These are phyloP conservation scores for Bonia amplexicaulis DNA, from an alignment of 176 grass and related monocot genomes.

Conservation along the genomic window DNA sequence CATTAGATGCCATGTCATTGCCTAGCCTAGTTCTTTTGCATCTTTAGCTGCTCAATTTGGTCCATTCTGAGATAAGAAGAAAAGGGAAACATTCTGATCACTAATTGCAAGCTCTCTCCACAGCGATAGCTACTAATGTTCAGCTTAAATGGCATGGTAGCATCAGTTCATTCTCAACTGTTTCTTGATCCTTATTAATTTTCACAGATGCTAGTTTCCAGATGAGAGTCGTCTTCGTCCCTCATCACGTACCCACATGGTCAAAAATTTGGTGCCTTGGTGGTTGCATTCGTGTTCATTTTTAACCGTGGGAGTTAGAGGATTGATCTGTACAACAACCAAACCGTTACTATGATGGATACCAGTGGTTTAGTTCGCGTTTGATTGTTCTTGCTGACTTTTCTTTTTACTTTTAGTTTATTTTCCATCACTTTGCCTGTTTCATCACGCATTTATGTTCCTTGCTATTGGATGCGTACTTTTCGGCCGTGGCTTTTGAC, in stretches of 20 bases:
- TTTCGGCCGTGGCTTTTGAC: no score
- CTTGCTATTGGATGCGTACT: no score
- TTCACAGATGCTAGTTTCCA: background rate
- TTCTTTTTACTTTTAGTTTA: background rate
- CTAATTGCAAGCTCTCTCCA: conserved; percentile 30
- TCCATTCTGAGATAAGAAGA: conserved; percentile 10
- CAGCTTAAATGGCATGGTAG: background rate
- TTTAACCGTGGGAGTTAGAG: no score
- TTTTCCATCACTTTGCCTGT: background rate
- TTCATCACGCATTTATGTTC: background rate
- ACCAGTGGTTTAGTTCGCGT: background rate
- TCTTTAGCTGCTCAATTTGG: conserved; percentile 12
- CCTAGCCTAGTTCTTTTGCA: conserved; percentile 16
- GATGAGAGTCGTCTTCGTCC: background rate
- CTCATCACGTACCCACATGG: background rate
- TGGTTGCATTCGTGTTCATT: background rate
- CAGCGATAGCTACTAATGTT: conserved; percentile 24
- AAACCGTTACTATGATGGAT: background rate
- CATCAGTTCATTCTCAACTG: background rate
- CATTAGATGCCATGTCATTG: conserved; percentile 12
- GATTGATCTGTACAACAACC: background rate
- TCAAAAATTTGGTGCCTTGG: background rate
- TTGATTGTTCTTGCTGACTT: background rate
- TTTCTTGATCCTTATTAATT: background rate
- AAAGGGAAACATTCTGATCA: conserved; percentile 11